A percentile compares a stretch with the other conserved stretches of the same genome.
phyloP scores from a whole-genome alignment of 78 protist species.

The Dictyostelium purpureum region DNA sequence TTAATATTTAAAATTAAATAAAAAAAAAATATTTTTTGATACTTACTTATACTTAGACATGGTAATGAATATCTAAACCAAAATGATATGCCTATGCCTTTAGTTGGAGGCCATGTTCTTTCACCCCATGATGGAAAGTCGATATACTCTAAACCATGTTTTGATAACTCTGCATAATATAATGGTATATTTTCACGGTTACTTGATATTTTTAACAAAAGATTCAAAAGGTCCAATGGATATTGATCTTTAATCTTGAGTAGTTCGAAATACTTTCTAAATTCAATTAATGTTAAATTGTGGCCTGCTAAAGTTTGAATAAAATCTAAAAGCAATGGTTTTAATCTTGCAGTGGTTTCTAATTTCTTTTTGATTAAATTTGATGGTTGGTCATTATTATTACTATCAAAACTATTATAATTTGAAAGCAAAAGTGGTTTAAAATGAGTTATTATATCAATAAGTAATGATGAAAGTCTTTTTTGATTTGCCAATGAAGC shows the following conservation, averaged over 20 bases:
- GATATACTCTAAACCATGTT: conserved; percentile 52
- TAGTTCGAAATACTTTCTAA: conserved; percentile 60
- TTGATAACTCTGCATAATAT: conserved; percentile 77
- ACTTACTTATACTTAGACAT: conserved; percentile 41
- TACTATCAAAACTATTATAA: not conserved
- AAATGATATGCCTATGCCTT: conserved; percentile 75
- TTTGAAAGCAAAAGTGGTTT: conserved; percentile 38
- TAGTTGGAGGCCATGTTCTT: conserved; percentile 73
- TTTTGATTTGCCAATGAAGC: conserved; percentile 39
- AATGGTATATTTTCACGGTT: conserved; percentile 37
- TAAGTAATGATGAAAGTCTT: conserved; percentile 13
- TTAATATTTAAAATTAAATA: not conserved
- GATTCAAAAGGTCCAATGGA: conserved; percentile 62
- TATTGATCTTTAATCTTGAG: conserved; percentile 38
- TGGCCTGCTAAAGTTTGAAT: conserved; percentile 52
- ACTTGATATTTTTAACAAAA: conserved; percentile 12
- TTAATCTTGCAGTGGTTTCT: not conserved
- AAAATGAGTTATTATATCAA: conserved; percentile 48
- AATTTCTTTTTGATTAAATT: not conserved
- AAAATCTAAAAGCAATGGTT: conserved; percentile 43
- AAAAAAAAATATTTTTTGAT: no score
- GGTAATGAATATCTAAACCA: conserved; percentile 72
- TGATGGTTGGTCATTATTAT: not conserved
- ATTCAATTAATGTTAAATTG: conserved; percentile 35
- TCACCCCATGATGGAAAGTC: conserved; percentile 66